phyloP scores from a whole-genome alignment of 768 basidiomycete genomes.

The Boletus rufocinnamomeus region DNA sequence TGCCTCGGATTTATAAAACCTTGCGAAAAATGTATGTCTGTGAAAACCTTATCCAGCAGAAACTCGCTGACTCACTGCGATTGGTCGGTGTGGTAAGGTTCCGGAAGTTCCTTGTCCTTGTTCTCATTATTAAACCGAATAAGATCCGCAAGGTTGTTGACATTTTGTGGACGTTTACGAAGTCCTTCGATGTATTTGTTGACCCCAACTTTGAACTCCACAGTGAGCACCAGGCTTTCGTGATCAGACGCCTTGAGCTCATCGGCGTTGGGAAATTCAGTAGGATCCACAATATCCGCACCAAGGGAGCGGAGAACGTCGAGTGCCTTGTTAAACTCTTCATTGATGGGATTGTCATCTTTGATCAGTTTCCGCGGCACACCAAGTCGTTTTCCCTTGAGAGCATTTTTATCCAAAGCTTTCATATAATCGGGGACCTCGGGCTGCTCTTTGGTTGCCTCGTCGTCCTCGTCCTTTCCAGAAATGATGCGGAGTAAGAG shows the following conservation, averaged over 20 bases:
- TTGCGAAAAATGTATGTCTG: not conserved
- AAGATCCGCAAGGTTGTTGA: constrained; percentile 55
- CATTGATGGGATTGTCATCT: constrained; percentile 27
- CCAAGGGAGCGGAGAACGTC: constrained; percentile 41
- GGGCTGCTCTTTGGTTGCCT: constrained; percentile 54
- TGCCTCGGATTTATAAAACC: constrained; percentile 25
- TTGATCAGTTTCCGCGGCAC: constrained; percentile 45
- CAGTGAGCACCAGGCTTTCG: constrained; percentile 52
- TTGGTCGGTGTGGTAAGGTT: constrained; percentile 38
- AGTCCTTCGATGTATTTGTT: constrained; percentile 50
- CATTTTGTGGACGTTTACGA: constrained; percentile 54
- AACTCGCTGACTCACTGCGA: constrained; percentile 30
- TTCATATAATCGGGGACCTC: constrained; percentile 55
- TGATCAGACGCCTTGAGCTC: constrained; percentile 49
- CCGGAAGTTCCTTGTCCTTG: constrained; percentile 47
- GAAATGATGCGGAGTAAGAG: constrained; percentile 55
- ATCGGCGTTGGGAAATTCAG: constrained; percentile 55
- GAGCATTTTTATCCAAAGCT: constrained; percentile 49
- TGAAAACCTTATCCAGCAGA: not conserved
- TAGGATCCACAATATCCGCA: constrained; percentile 59
- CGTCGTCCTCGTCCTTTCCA: constrained; percentile 54
- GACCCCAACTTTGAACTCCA: constrained; percentile 65
- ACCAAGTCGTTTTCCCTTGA: constrained; percentile 55
- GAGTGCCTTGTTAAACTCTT: constrained; percentile 43
- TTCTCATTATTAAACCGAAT: constrained; percentile 59